Percentiles rank a stretch among this genome's conserved stretches.
Evolutionary conservation across 2,329 filamentous ascomycete species (phyloP).

Genomic region (Talaromyces sp.): DNA sequence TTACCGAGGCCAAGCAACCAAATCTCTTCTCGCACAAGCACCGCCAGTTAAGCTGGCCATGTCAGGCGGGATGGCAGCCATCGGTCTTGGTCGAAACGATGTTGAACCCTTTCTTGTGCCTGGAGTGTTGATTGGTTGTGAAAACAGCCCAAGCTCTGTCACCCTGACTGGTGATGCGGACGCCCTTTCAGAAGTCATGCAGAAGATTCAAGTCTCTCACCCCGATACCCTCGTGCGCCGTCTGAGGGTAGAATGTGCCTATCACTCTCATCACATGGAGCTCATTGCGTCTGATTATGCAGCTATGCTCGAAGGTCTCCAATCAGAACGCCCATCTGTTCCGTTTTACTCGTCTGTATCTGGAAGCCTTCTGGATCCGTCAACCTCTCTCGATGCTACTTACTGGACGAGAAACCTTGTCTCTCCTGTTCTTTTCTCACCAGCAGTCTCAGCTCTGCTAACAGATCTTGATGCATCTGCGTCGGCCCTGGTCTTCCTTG

Average conservation of each 20-base stretch:
- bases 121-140: conserved; percentile 23
- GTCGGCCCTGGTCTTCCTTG: conserved; percentile 16
- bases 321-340: not conserved
- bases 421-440: conserved; percentile 31
- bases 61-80: conserved; percentile 31
- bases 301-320: conserved; percentile 5
- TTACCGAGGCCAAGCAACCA: no score
- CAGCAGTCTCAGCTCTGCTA: conserved; percentile 21
- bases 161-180: conserved; percentile 32
- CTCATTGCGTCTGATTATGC: conserved; percentile 26
- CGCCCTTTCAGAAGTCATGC: conserved; percentile 16
- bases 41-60: not conserved
- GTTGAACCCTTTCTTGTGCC: conserved; percentile 9
- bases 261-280: conserved; percentile 39
- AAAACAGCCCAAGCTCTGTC: conserved; percentile 28
- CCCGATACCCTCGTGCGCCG: conserved; percentile 22
- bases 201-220: conserved; percentile 17
- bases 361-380: conserved; percentile 13
- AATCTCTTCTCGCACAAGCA: conserved; percentile 1
- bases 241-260: conserved; percentile 27
- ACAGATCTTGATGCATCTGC: conserved; percentile 8
- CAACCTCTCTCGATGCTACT: not conserved
- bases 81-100: conserved; percentile 20
- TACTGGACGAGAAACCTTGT: conserved; percentile 36
- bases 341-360: conserved; percentile 19